Base-by-base conservation (phyloP, 495 filamentous ascomycete genomes). In the Xylaria scruposa region DNA sequence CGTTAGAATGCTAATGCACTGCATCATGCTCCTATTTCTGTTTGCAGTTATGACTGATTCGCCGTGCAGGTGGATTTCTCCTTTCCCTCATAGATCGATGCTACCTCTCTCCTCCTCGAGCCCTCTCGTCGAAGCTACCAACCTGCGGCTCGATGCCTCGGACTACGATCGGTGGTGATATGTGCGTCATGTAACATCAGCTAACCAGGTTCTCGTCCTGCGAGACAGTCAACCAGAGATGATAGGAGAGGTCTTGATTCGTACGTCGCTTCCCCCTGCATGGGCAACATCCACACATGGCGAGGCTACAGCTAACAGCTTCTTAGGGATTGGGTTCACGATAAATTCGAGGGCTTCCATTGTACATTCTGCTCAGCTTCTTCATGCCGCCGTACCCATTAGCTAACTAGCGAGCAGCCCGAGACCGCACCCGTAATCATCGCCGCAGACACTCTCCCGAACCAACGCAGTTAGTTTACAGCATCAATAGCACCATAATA, bases 251-350 rank as follows among this genome's bases (percentile, higher is more conserved):
- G 88, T 73, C 75, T 90, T 68, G 87, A 89, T 82, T 81, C 85
- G 88, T 90, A 77, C 77, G 81, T 79, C 31, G 26, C 44, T 12
- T 38, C 29, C 46, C 29, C 62, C 49, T 44, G 38, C 46, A 36
- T 70, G 61, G 42, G 58, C 31, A 0, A 40, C 24, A 72, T 71
- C 56, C 9, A 24, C 64, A 66, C 31, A 42, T 47, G 64, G 12
- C 29, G 33, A 58, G 15, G 66, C 67, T 73, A 42, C 42, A 10
- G 67, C 67, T 73, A 42, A 75, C 47, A 67, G 21, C 29, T 15
- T 19, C 13, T 6, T 65, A 97, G 93, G 72, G 94, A 97, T 79
- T 97, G 94, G 94, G 91, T 95, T 72, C 94, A 97, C 78, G 94
- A 97, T 82, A 92, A 90, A 77, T 97, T 88, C 75, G 92, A 95